Base-by-base conservation (phyloP, 495 filamentous ascomycete species). In the Endocarpon pusillum region DNA sequence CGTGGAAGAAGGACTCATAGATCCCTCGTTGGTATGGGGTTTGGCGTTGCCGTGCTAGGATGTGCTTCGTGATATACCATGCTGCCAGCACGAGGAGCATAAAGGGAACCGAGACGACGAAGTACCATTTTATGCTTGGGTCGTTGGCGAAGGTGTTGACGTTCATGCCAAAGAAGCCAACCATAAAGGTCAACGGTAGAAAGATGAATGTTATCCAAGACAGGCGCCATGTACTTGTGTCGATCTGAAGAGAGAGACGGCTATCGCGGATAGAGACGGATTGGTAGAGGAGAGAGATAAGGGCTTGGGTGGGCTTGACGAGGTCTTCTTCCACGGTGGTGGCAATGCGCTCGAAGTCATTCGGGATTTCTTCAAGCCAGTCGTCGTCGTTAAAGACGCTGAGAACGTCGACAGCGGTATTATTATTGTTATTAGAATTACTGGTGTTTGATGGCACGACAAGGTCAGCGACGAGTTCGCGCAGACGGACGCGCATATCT, bases 131-230 rank as follows among this genome's bases (percentile, higher is more conserved):
- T 17, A 71, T 60, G 12, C 39, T 48, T 5, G 64, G 66, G 34
- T 56, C 42, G n/a, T 19, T 23, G 7, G 27, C 10, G 35, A 69
- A 61, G 15, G 49, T 47, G 34, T 54, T 47, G 19, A 69, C 61
- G 38, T 66, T 66, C 66, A 71, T 71, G 28, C 67, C 67, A 35
- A 69, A 68, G 41, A 68, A 61, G 4, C 55, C 50, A 24, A 48
- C 49, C 7, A 68, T 53, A 32, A 68, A 71, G 3, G 61, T 69
- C 17, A 67, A 41, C 1, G 67, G 67, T 7, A 71, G 57, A 44
- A 71, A 71, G 34, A 71, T 57, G 36, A 63, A 63, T 5, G 59
- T 71, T 34, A 69, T 58, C 59, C 59, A 63, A 16, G 46, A 52
- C 32, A 61, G 21, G 2, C 40, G 23, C 49, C 49, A 52, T 25